Conservation (phyloP, 495 filamentous ascomycete species). For the Staphylotrichum tortipilum region DNA sequence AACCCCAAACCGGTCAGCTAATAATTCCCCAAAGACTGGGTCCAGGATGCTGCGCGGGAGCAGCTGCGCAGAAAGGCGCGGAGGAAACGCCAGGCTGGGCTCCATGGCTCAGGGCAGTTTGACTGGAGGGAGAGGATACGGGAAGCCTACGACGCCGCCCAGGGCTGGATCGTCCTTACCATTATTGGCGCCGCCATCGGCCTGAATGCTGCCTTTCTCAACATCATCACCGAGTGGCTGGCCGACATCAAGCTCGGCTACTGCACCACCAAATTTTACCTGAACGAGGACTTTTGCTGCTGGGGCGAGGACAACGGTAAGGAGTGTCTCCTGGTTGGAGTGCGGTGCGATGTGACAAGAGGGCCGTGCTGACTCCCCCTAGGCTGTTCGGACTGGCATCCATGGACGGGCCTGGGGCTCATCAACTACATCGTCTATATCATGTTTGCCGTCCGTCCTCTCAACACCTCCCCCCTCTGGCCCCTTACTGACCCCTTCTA, state of each 20-base stretch:
- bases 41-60: conserved; percentile 91
- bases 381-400: conserved; percentile 86
- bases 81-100: conserved; percentile 62
- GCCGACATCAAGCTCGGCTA: conserved; percentile 91
- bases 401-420: conserved; percentile 70
- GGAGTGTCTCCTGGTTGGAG: neutral
- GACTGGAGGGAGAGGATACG: conserved; percentile 77
- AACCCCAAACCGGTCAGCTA: conserved; percentile 3
- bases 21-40: conserved; percentile 65
- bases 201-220: conserved; percentile 84
- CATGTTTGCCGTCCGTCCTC: conserved; percentile 62
- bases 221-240: conserved; percentile 95
- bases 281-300: conserved; percentile 97
- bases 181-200: conserved; percentile 90
- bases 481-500: conserved; percentile 24
- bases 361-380: conserved; percentile 25
- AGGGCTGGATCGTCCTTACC: conserved; percentile 97
- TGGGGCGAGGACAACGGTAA: conserved; percentile 90
- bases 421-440: conserved; percentile 88
- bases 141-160: conserved; percentile 91
- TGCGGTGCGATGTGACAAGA: neutral
- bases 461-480: neutral
- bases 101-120: conserved; percentile 61
- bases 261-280: conserved; percentile 90
- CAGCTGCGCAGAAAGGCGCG: conserved; percentile 70